Evolutionary conservation across 768 basidiomycete species (phyloP).

Genomic region (Rhizopogon sp.): DNA sequence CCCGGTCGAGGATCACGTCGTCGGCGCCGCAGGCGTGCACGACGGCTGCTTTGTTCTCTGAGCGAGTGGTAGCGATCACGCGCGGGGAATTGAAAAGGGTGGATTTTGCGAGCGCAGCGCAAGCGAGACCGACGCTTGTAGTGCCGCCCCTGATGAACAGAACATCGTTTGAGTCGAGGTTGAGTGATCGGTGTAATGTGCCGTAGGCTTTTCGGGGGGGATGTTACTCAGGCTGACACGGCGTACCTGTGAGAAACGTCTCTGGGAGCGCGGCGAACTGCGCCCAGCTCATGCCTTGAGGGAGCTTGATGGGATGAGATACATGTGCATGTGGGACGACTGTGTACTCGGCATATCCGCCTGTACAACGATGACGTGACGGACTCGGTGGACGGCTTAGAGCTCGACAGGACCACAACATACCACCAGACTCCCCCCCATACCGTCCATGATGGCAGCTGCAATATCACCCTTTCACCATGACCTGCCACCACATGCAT

Average conservation of each 20-base stretch:
- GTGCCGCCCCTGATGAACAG: slow-evolving; percentile 20
- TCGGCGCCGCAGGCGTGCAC: slow-evolving; percentile 14
- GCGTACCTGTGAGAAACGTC: slow-evolving; percentile 10
- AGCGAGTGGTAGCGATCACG: slow-evolving; percentile 19
- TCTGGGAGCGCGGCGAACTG: slow-evolving; percentile 21
- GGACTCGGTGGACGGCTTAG: neutral
- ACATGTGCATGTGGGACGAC: slow-evolving; percentile 19
- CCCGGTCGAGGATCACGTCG: slow-evolving; percentile 15
- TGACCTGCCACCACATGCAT: slow-evolving; percentile 15
- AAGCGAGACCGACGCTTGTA: slow-evolving; percentile 20
- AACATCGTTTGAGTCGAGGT: slow-evolving; percentile 12
- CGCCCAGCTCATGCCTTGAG: slow-evolving; percentile 16
- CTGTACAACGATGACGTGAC: slow-evolving; percentile 1
- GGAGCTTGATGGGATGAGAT: slow-evolving; percentile 14
- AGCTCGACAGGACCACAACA: neutral
- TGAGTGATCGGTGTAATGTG: slow-evolving; percentile 8
- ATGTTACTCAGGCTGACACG: too few relatives aligned
- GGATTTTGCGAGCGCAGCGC: slow-evolving; percentile 16
- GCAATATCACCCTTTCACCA: slow-evolving; percentile 21
- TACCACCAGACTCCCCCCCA: slow-evolving; percentile 21
- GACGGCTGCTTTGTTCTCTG: slow-evolving; percentile 8
- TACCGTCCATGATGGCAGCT: slow-evolving; percentile 21
- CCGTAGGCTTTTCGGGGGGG: slow-evolving; percentile 12
- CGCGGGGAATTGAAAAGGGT: slow-evolving; percentile 14
- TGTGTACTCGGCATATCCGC: slow-evolving; percentile 22